Percentiles rank a stretch among this genome's conserved stretches.
Conservation (phyloP, 2,329 filamentous ascomycete genomes). For the Colletotrichum siamense region DNA sequence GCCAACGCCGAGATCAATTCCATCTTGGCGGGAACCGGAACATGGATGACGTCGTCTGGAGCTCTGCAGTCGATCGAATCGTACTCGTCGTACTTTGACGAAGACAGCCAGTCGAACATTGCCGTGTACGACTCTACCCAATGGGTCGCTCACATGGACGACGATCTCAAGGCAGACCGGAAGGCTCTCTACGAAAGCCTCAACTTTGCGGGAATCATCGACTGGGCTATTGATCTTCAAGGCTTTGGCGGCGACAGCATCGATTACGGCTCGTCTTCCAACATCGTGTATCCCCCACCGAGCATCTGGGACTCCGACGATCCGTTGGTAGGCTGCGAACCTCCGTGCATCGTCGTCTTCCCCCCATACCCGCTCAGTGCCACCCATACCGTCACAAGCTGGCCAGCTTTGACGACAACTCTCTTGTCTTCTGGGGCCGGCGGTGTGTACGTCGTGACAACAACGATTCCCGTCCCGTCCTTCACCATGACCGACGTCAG, state of each 20-base stretch:
- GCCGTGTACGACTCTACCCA: constrained; percentile 34
- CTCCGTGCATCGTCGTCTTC: too few species aligned
- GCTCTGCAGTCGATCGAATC: neutral
- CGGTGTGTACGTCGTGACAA: too few species aligned
- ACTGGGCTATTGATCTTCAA: constrained; percentile 39
- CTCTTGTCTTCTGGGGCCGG: too few species aligned
- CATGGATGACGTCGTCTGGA: neutral
- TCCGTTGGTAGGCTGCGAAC: too few species aligned
- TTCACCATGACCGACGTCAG: too few species aligned
- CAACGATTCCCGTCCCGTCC: too few species aligned
- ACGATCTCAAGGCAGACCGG: constrained; percentile 28
- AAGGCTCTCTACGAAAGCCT: constrained; percentile 22
- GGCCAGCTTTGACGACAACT: too few species aligned
- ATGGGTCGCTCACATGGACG: constrained; percentile 37
- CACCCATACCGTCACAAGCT: too few species aligned
- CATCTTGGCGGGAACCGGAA: constrained; percentile 10
- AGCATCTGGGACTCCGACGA: too few species aligned
- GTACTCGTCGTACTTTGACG: too few species aligned
- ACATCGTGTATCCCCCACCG: too few species aligned
- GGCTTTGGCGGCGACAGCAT: neutral
- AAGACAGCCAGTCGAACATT: neutral
- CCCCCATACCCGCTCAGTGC: too few species aligned
- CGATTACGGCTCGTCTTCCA: neutral
- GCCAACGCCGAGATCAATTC: constrained; percentile 33
- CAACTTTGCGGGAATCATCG: constrained; percentile 33